Base-by-base conservation (phyloP, 2,329 filamentous ascomycete genomes). In the Ascochyta koolunga region DNA sequence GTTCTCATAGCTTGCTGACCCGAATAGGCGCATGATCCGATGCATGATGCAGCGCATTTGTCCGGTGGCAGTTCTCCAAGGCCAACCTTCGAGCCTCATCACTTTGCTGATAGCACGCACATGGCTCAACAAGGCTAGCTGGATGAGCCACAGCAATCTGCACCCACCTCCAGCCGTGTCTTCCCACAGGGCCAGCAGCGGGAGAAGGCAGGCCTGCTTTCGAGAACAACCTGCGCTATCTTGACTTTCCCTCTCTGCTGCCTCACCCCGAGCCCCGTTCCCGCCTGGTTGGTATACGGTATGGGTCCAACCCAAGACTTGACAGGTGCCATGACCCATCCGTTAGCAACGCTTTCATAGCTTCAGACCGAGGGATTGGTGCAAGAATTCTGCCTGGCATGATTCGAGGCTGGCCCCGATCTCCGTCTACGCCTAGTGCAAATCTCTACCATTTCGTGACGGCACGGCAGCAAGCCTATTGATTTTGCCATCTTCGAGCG, bases 11-110 rank as follows among this genome's bases (percentile, higher is more conserved):
- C 54, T 60, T 56, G 47, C 53, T 50, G 53, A 57, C 70, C 66
- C 55, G 51, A 72, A 68, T 36, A 50, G 67, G 70, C 38, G 58
- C 58, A 57, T 66, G 55, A 54, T 38, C 71, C 71, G 71, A 71
- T 62, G 70, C 70, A 68, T 50, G 55, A 56, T 64, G 64, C 60
- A 51, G 55, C 59, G 59, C 54, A 60, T 62, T 59, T 60, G 62
- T 56, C 65, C 61, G 55, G 58, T 59, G 50, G 60, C 63, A 54
- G 48, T 51, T 61, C 58, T 64, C 60, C 35, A 41, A 40, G 45
- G 35, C 47, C 50, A 52, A 56, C 55, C 59, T 58, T 68, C 60
- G 62, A 71, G 64, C 65, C 69, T 72, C 67, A 70, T 66, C 64
- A 64, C 65, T 62, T 60, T 58, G 54, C 54, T 63, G 56, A 53